Percentiles rank a stretch among this genome's conserved stretches.
Evolutionary conservation across 2,329 filamentous ascomycete genomes (phyloP).

Genomic region (Aspergillus sp.): DNA sequence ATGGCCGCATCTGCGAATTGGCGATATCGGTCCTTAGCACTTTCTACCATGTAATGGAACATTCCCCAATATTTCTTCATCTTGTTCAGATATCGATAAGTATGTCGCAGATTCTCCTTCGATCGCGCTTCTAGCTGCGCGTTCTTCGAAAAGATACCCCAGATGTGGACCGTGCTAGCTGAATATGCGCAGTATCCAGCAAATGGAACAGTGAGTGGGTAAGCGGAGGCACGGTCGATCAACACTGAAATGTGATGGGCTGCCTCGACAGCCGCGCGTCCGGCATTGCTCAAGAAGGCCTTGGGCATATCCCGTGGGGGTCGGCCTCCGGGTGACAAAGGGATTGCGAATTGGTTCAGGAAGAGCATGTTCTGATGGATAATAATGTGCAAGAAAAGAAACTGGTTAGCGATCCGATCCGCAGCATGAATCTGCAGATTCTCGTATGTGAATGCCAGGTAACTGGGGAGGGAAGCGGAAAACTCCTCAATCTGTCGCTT

Average conservation of each 20-base stretch:
- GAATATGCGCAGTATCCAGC: constrained; percentile 93
- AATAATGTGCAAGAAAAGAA: constrained; percentile 85
- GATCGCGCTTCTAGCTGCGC: constrained; percentile 69
- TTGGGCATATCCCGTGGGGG: constrained; percentile 69
- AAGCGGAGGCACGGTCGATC: constrained; percentile 74
- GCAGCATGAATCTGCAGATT: constrained; percentile 83
- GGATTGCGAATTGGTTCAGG: constrained; percentile 81
- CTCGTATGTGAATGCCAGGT: constrained; percentile 71
- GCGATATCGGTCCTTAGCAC: constrained; percentile 83
- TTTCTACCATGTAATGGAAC: constrained; percentile 96
- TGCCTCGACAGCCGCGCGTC: constrained; percentile 73
- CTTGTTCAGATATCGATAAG: constrained; percentile 84
- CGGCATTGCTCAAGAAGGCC: constrained; percentile 72
- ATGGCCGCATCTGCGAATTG: constrained; percentile 78
- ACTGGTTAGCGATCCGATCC: constrained; percentile 84
- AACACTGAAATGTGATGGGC: constrained; percentile 84
- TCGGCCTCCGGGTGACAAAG: constrained; percentile 62
- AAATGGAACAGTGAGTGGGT: constrained; percentile 84
- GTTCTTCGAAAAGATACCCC: constrained; percentile 86
- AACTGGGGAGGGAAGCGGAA: constrained; percentile 64
- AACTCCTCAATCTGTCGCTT: constrained; percentile 70
- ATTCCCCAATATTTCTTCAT: constrained; percentile 99
- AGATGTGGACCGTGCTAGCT: constrained; percentile 90
- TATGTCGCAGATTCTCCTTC: constrained; percentile 80
- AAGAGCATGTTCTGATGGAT: constrained; percentile 89